Base-by-base conservation (phyloP, 192 early-diverging fungal species). In the Backusella tuberculispora region DNA sequence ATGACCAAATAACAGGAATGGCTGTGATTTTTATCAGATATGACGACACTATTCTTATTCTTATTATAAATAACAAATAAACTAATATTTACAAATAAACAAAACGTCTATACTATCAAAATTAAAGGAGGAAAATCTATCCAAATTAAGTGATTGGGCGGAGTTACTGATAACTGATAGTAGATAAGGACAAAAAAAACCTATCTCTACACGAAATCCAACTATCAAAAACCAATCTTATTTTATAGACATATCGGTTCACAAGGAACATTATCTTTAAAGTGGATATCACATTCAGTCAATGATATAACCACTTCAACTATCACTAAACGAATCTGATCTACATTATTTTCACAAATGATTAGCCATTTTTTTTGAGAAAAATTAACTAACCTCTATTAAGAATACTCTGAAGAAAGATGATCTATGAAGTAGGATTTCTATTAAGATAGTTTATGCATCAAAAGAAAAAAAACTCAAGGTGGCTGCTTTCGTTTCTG, bases 1-100 rank as follows among this genome's bases (percentile, higher is more conserved):
- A 24, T 26, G 53, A 60, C 53, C 45, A 46, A 46, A 19, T 12
- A 60, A 60, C 26, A 4, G 21, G 21, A 34, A 34, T 50, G 17
- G n/a, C 48, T 50, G 14, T 26, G 21, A 26, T 26, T 60, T 34
- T 60, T 66, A 66, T 66, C 64, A 66, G 64, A 66, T 66, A 60
- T 60, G 53, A 26, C 24, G 53, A 26, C 24, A 56, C 24, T 56
- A 56, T 56, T n/a, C n/a, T n/a, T n/a, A n/a, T 34, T 34, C 29
- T 60, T 26, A 60, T 12, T 0, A 12, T 13, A 12, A 26, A 60
- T 12, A 26, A 60, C 26, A 60, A 60, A 60, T 60, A 60, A 60
- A 60, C 21, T 4, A 12, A 10, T 4, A 12, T 60, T 56, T 21
- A 24, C 8, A 10, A 24, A 56, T 2, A n/a, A 56, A 10, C 29